Evolutionary conservation across 2,329 filamentous ascomycete species (phyloP).

Genomic region (Orbilia brochopaga): DNA sequence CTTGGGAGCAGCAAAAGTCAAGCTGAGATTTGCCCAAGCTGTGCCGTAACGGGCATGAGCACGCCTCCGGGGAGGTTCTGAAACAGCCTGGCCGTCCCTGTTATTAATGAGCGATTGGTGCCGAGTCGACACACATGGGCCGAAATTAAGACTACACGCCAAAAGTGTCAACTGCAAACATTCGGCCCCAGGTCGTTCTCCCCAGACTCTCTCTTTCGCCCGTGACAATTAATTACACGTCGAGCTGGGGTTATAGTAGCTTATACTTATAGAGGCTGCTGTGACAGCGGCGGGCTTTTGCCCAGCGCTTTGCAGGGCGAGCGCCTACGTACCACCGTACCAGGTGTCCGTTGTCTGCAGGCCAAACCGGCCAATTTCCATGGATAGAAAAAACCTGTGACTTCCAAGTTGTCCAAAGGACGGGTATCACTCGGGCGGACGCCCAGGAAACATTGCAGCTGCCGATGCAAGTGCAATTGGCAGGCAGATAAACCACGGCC

Average conservation of each 20-base stretch:
- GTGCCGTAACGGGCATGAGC: constrained; percentile 20
- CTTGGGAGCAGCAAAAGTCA: no score
- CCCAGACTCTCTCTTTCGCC: constrained; percentile 6
- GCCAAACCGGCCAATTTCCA: background rate
- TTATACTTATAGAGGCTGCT: constrained; percentile 31
- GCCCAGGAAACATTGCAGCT: no score
- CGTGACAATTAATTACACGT: constrained; percentile 17
- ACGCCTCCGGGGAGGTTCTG: constrained; percentile 17
- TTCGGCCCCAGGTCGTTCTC: constrained; percentile 18
- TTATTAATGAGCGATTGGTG: constrained; percentile 34
- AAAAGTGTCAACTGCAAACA: constrained; percentile 4
- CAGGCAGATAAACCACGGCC: background rate
- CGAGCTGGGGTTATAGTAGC: no score
- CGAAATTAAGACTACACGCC: constrained; percentile 11
- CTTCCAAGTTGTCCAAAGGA: no score
- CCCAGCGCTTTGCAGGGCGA: background rate
- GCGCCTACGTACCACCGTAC: no score
- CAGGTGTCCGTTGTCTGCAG: background rate
- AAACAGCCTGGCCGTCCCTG: constrained; percentile 37
- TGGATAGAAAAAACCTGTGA: no score
- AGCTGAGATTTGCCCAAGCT: no score
- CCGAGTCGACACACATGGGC: constrained; percentile 27
- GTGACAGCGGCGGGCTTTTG: background rate
- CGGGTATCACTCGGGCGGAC: no score
- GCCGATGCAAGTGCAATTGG: no score